These are phyloP conservation scores for Pleoardoris graminearum DNA, from an alignment of 2,329 filamentous ascomycete genomes.

Conservation along the genomic window DNA sequence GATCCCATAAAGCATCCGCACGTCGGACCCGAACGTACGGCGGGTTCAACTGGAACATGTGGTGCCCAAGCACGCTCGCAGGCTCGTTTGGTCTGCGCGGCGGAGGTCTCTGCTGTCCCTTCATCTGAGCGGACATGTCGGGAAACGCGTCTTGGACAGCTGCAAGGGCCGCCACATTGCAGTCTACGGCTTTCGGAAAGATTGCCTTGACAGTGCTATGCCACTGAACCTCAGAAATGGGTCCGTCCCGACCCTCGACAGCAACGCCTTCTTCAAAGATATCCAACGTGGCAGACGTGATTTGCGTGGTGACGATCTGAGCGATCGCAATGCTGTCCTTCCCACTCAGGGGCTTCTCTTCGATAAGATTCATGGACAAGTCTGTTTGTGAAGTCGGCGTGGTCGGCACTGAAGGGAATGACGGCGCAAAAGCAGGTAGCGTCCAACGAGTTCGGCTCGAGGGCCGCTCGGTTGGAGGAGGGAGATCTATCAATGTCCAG, in stretches of 20 bases:
- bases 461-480: slow-evolving; percentile 29
- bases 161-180: slow-evolving; percentile 33
- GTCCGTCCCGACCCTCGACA: background rate
- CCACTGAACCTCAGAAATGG: slow-evolving; percentile 31
- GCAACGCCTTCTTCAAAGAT: slow-evolving; percentile 30
- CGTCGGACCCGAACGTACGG: slow-evolving; percentile 75
- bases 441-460: slow-evolving; percentile 27
- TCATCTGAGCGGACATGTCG: slow-evolving; percentile 36
- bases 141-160: slow-evolving; percentile 54
- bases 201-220: slow-evolving; percentile 28
- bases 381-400: slow-evolving; percentile 43
- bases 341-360: slow-evolving; percentile 48
- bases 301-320: slow-evolving; percentile 73
- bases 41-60: slow-evolving; percentile 57
- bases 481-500: slow-evolving; percentile 41
- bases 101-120: slow-evolving; percentile 39
- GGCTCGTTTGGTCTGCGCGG: slow-evolving; percentile 38
- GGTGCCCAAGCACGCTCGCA: slow-evolving; percentile 29
- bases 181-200: slow-evolving; percentile 40
- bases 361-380: slow-evolving; percentile 23
- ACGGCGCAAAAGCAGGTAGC: slow-evolving; percentile 33
- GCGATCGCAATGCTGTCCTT: slow-evolving; percentile 68
- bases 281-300: slow-evolving; percentile 57
- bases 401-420: slow-evolving; percentile 30
- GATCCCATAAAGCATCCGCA: slow-evolving; percentile 68